Base-by-base conservation (phyloP, 331 rosid genomes). In the Quercus phellos region DNA sequence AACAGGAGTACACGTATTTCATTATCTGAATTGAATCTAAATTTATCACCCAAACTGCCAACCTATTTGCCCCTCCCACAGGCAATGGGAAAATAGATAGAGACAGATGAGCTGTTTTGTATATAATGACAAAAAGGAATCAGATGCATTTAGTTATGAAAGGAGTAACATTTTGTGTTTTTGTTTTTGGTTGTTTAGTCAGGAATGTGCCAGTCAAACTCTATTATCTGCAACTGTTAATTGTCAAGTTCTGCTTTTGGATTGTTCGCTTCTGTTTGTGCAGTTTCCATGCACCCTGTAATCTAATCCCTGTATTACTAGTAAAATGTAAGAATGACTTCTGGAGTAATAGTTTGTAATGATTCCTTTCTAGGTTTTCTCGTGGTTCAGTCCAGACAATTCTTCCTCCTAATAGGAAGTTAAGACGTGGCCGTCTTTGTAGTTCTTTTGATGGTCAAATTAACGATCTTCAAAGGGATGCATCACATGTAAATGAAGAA, bases 321-420 rank as follows among this genome's bases (percentile, higher is more conserved):
- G 27, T 7, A 66, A 11, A 32, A 66, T 56, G 12, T 12, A 7
- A 43, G 38, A 56, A 53, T 60, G 2, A 51, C 29, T 76, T 67
- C 46, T 29, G 60, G 72, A 75, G 55, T 19, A 29, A 42, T 13
- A 17, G n/a, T 81, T 58, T 75, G 16, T 59, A 83, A 32, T 55
- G 38, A 55, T 70, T 80, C 69, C 50, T 73, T 42, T 81, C 46
- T 74, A 94, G 99, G 95, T 94, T 94, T 88, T 86, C 87, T 26
- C 91, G 97, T 64, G 90, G 90, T 80, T 71, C 89, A 64, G 97
- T 90, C 77, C 92, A 94, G 81, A 94, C 95, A n/a, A 66, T 82
- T 77, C 91, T 94, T 75, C 93, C 93, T 42, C 86, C 85, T 38
- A 80, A 68, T 74, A 85, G 27, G 83, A 79, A 69, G 59, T 63